Conservation (phyloP, 2,329 filamentous ascomycete species). For the Diatrype stigma region DNA sequence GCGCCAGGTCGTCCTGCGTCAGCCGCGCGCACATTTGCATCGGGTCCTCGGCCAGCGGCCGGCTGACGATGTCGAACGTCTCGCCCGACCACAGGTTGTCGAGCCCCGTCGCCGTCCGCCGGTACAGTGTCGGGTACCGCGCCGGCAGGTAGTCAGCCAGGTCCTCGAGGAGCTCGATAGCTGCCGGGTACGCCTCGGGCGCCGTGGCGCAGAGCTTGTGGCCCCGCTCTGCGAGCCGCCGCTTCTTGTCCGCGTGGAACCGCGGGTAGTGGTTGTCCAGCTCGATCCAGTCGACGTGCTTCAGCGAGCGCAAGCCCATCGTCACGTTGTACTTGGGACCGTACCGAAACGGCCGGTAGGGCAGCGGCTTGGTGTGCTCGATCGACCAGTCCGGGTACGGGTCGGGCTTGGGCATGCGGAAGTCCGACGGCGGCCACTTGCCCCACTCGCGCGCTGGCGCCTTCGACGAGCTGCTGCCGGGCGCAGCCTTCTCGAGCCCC, state of each 20-base stretch:
- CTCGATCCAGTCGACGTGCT: constrained; percentile 76
- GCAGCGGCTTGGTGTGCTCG: constrained; percentile 64
- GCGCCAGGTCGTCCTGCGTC: constrained; percentile 75
- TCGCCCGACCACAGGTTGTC: constrained; percentile 70
- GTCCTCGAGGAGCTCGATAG: constrained; percentile 73
- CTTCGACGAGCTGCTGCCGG: constrained; percentile 4
- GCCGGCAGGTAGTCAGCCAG: constrained; percentile 66
- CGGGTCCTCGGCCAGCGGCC: constrained; percentile 68
- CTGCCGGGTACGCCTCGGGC: constrained; percentile 66
- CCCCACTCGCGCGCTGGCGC: constrained; percentile 18
- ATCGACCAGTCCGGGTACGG: constrained; percentile 69
- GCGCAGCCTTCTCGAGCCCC: constrained; percentile 21
- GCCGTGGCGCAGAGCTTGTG: constrained; percentile 64
- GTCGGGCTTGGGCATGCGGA: constrained; percentile 20
- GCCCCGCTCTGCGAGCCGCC: constrained; percentile 63
- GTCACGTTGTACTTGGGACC: constrained; percentile 74
- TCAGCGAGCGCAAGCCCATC: constrained; percentile 69
- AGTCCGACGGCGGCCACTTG: constrained; percentile 25
- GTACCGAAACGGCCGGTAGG: constrained; percentile 74
- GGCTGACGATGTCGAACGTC: constrained; percentile 61
- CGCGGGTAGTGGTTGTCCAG: constrained; percentile 74
- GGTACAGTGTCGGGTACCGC: constrained; percentile 70
- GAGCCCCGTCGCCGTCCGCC: constrained; percentile 59
- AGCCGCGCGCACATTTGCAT: constrained; percentile 71
- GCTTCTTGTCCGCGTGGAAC: constrained; percentile 68